phyloP scores from a whole-genome alignment of 768 basidiomycete genomes.

The Boletus subparvulus region DNA sequence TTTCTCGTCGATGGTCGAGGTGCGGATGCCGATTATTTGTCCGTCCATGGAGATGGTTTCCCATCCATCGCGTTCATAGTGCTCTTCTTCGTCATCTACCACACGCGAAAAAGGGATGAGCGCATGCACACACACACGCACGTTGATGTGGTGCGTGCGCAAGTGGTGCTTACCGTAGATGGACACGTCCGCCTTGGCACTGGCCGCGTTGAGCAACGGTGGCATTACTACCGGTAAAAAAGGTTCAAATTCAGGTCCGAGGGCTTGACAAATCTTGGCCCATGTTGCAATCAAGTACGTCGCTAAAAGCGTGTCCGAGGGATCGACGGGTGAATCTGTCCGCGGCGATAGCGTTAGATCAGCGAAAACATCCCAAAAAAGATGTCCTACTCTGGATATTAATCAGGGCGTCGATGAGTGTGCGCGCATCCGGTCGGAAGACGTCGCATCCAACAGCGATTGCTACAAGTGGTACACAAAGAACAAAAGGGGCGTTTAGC shows the following conservation, averaged over 20 bases:
- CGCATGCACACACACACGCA: not conserved
- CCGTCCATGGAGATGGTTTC: conserved; percentile 79
- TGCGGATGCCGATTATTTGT: conserved; percentile 72
- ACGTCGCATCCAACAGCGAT: conserved; percentile 83
- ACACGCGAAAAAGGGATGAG: not conserved
- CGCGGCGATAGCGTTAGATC: not conserved
- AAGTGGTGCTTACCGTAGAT: conserved; percentile 51
- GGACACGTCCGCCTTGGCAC: conserved; percentile 77
- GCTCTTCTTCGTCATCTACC: conserved; percentile 55
- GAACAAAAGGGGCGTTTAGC: not conserved
- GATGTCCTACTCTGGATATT: conserved; percentile 65
- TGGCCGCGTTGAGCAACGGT: conserved; percentile 67
- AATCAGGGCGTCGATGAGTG: conserved; percentile 71
- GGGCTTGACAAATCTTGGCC: conserved; percentile 85
- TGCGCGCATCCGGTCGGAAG: conserved; percentile 71
- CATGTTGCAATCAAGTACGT: conserved; percentile 85
- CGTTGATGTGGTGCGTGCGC: not conserved
- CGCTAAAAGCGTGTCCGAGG: conserved; percentile 65
- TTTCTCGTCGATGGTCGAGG: conserved; percentile 81
- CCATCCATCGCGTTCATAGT: conserved; percentile 70
- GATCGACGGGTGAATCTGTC: conserved; percentile 64
- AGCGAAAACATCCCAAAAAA: not conserved
- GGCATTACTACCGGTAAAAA: conserved; percentile 87
- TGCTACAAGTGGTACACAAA: conserved; percentile 41
- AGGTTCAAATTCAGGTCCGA: conserved; percentile 82